Conservation (phyloP, 768 basidiomycete species). For the Tulasnella sp. region DNA sequence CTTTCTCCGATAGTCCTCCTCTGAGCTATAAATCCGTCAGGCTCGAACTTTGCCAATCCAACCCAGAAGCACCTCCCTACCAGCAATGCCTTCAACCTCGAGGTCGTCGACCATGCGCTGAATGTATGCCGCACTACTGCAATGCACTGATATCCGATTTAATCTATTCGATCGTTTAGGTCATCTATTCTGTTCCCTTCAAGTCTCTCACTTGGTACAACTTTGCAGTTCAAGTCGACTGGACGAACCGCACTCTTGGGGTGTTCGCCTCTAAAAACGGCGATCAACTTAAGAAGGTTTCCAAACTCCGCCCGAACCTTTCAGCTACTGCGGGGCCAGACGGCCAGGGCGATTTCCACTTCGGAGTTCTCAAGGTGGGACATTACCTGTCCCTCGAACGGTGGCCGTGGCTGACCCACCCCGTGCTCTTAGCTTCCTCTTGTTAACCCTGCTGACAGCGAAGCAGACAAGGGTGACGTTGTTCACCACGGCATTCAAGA, state of each 20-base stretch:
- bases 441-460: constrained; percentile 45
- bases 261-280: constrained; percentile 51
- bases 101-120: constrained; percentile 50
- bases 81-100: constrained; percentile 47
- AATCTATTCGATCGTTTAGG: constrained; percentile 3
- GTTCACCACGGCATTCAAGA: constrained; percentile 58
- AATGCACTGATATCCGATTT: not conserved
- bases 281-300: constrained; percentile 43
- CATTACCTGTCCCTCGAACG: not conserved
- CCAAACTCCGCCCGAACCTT: constrained; percentile 41
- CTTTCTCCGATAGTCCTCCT: not conserved
- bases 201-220: constrained; percentile 25
- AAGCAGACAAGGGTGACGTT: constrained; percentile 50
- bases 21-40: constrained; percentile 33
- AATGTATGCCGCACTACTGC: constrained; percentile 15
- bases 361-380: constrained; percentile 54
- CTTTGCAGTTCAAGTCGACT: constrained; percentile 29
- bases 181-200: constrained; percentile 29
- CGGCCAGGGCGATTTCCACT: constrained; percentile 58
- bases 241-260: constrained; percentile 29
- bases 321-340: constrained; percentile 41
- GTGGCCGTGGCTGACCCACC: not conserved
- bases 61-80: constrained; percentile 43
- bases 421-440: constrained; percentile 47
- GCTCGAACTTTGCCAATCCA: constrained; percentile 55